phyloP scores from a whole-genome alignment of 441 rosid genomes.

The Biscutella laevigata region DNA sequence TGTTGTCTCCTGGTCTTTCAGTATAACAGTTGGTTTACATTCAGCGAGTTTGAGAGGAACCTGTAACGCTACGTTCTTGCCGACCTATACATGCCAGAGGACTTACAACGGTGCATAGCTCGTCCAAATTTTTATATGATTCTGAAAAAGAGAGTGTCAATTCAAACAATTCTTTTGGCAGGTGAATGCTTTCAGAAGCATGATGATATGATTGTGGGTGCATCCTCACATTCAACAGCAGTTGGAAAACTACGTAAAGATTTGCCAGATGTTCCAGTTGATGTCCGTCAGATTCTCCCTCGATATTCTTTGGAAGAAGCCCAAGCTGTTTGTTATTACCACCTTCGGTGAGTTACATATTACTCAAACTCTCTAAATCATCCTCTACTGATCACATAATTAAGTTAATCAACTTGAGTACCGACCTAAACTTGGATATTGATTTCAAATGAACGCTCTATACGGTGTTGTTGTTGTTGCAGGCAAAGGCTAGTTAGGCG shows the following conservation, averaged over 20 bases:
- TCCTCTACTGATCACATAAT: slow-evolving; percentile 4
- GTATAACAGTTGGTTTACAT: slow-evolving; percentile 94
- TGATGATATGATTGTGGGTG: slow-evolving; percentile 96
- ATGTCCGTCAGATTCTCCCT: slow-evolving; percentile 57
- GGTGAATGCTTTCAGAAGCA: slow-evolving; percentile 87
- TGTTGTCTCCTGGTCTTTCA: slow-evolving; percentile 31
- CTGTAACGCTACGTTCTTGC: slow-evolving; percentile 60
- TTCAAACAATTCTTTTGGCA: slow-evolving; percentile 28
- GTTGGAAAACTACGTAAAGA: slow-evolving; percentile 84
- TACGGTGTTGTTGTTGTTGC: slow-evolving; percentile 18
- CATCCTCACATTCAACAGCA: slow-evolving; percentile 94
- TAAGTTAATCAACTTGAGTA: neutral
- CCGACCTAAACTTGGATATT: neutral
- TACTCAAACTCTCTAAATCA: neutral
- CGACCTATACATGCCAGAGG: slow-evolving; percentile 77
- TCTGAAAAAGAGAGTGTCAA: neutral
- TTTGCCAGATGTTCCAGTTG: slow-evolving; percentile 81
- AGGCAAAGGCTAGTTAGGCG: slow-evolving; percentile 78
- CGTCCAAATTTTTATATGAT: neutral
- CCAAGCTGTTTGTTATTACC: slow-evolving; percentile 74
- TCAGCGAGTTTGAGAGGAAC: slow-evolving; percentile 89
- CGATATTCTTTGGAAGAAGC: slow-evolving; percentile 82
- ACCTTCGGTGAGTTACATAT: slow-evolving; percentile 54
- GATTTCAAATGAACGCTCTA: neutral
- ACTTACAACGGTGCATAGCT: slow-evolving; percentile 65